Evolutionary conservation across 2,329 filamentous ascomycete species (phyloP).

Genomic region (Pseudovirgaria hyperparasitica): DNA sequence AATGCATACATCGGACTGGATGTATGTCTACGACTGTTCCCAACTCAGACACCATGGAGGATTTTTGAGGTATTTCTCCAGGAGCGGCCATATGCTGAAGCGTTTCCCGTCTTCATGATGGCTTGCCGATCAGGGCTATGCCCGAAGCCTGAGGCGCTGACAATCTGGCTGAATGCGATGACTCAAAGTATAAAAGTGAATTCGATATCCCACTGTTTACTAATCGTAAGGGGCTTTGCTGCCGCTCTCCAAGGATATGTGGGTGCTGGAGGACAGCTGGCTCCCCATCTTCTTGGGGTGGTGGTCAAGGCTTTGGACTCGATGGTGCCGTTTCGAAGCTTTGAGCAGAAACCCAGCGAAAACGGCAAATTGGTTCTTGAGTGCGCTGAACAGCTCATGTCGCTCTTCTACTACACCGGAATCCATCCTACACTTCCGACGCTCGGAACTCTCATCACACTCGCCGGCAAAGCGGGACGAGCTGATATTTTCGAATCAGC

Average conservation of each 20-base stretch:
- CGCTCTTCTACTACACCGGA: slow-evolving; percentile 16
- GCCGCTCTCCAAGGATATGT: slow-evolving; percentile 29
- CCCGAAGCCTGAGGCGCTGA: slow-evolving; percentile 18
- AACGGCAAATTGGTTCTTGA: slow-evolving; percentile 12
- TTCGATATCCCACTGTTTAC: slow-evolving; percentile 10
- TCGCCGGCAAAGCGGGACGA: slow-evolving; percentile 12
- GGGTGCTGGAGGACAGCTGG: slow-evolving; percentile 24
- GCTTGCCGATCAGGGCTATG: slow-evolving; percentile 32
- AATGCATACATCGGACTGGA: slow-evolving; percentile 39
- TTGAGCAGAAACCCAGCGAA: slow-evolving; percentile 9
- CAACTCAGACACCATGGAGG: slow-evolving; percentile 26
- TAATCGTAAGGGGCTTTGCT: slow-evolving; percentile 25
- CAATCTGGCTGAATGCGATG: slow-evolving; percentile 20
- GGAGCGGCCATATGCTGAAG: slow-evolving; percentile 33
- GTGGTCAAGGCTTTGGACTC: slow-evolving; percentile 23
- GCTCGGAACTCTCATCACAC: slow-evolving; percentile 16
- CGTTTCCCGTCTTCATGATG: slow-evolving; percentile 34
- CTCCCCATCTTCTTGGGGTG: slow-evolving; percentile 22
- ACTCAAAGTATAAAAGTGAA: slow-evolving; percentile 10
- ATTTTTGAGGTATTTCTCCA: slow-evolving; percentile 33
- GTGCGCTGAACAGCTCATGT: slow-evolving; percentile 13
- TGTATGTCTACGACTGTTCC: slow-evolving; percentile 33
- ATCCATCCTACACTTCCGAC: slow-evolving; percentile 10
- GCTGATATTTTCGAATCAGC: not conserved
- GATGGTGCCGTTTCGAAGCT: slow-evolving; percentile 11